A percentile compares a stretch with the other conserved stretches of the same genome.
These are phyloP conservation scores for Exsudoporus frostii DNA, from an alignment of 768 basidiomycete species.

Conservation along the genomic window DNA sequence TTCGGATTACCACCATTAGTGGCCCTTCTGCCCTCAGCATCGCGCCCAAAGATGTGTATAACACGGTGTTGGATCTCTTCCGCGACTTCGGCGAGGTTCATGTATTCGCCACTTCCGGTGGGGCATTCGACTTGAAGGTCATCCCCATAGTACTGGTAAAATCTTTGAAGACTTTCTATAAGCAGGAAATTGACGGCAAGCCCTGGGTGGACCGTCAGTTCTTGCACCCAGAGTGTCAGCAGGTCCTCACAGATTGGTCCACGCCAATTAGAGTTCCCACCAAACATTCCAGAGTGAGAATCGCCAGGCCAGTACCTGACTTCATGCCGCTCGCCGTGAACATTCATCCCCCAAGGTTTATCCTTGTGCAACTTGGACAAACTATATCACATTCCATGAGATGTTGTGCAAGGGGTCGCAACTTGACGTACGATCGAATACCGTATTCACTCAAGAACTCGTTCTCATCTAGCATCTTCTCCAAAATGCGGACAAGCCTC, in stretches of 20 bases:
- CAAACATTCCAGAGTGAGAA: slow-evolving; percentile 96
- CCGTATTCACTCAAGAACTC: slow-evolving; percentile 97
- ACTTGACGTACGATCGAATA: slow-evolving; percentile 78
- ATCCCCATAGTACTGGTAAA: slow-evolving; percentile 97
- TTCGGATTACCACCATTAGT: slow-evolving; percentile 88
- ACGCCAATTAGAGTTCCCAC: slow-evolving; percentile 97
- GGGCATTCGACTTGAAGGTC: slow-evolving; percentile 94
- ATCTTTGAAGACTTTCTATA: slow-evolving; percentile 94
- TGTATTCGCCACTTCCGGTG: slow-evolving; percentile 94
- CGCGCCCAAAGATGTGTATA: slow-evolving; percentile 97
- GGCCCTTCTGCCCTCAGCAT: slow-evolving; percentile 80
- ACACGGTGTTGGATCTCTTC: slow-evolving; percentile 99
- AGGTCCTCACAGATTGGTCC: slow-evolving; percentile 73
- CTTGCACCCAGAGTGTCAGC: not conserved
- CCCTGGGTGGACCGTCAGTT: slow-evolving; percentile 47
- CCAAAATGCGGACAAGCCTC: slow-evolving; percentile 78
- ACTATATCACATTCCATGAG: slow-evolving; percentile 38
- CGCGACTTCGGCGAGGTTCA: slow-evolving; percentile 91
- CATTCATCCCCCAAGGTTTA: slow-evolving; percentile 92
- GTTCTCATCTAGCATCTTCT: slow-evolving; percentile 96
- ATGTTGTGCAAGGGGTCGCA: not conserved
- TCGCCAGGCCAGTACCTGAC: slow-evolving; percentile 99
- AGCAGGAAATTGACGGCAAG: slow-evolving; percentile 94
- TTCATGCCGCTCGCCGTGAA: slow-evolving; percentile 87
- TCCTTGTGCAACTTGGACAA: slow-evolving; percentile 89